Evolutionary conservation across 202 grass and related monocot genomes (phyloP).

Genomic region (Panicum hallii): DNA sequence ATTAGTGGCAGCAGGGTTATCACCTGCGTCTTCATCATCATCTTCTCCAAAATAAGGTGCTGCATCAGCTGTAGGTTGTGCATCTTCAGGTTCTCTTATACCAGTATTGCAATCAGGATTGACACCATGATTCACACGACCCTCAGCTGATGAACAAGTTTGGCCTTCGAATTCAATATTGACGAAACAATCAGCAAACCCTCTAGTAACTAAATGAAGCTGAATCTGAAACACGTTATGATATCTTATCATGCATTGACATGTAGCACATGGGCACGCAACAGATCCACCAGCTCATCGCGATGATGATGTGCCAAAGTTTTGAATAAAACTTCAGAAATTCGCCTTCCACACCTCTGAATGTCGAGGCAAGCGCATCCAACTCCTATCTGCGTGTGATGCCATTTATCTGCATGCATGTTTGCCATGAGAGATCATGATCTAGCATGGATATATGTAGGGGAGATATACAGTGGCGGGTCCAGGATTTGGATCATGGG

Average conservation of each 20-base stretch:
- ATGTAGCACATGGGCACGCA: background rate
- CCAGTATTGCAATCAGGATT: background rate
- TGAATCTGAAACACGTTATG: background rate
- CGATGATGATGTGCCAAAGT: too few relatives aligned
- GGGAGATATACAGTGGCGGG: too few relatives aligned
- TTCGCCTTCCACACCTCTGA: too few relatives aligned
- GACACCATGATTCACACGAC: background rate
- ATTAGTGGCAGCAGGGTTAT: too few relatives aligned
- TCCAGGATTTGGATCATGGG: too few relatives aligned
- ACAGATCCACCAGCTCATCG: too few relatives aligned
- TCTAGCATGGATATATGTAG: constrained; percentile 18
- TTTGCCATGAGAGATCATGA: background rate
- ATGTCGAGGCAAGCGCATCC: background rate
- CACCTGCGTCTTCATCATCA: background rate
- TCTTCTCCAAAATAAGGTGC: constrained; percentile 16
- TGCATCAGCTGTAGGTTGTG: constrained; percentile 2
- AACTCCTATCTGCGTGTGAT: constrained; percentile 15
- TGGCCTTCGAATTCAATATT: background rate
- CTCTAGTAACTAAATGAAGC: constrained; percentile 6
- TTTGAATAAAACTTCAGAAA: too few relatives aligned
- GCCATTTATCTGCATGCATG: constrained; percentile 2
- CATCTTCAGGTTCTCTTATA: constrained; percentile 15
- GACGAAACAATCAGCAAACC: constrained; percentile 8
- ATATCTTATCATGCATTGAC: too few relatives aligned
- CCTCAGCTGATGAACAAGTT: constrained; percentile 15